Conservation (phyloP, 2,329 filamentous ascomycete genomes). For the Keithomyces neogunnii region DNA sequence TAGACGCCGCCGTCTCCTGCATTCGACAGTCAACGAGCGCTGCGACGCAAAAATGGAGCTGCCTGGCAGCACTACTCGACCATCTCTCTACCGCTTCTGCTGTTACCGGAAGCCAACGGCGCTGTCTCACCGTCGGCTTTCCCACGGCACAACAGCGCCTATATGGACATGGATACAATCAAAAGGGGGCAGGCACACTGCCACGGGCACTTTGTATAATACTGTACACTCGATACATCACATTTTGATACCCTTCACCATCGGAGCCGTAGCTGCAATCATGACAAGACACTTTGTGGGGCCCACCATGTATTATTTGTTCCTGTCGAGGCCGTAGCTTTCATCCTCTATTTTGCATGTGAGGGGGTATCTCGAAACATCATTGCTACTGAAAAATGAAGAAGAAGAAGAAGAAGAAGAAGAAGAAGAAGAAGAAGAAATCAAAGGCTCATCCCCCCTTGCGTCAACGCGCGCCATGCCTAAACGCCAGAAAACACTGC, state of each 20-base stretch:
- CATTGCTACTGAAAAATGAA: neutral
- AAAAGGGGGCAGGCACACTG: neutral
- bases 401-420: neutral
- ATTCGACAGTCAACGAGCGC: too few species aligned
- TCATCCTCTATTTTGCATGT: neutral
- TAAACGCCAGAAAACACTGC: constrained; percentile 38
- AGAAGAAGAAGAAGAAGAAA: too few species aligned
- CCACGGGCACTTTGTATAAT: neutral
- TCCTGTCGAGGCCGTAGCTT: neutral
- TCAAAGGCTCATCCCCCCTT: neutral
- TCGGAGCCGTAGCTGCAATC: neutral
- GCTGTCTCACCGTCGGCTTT: too few species aligned
- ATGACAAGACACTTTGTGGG: neutral
- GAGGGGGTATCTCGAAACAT: constrained; percentile 3
- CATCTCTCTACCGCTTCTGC: too few species aligned
- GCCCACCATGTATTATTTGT: neutral
- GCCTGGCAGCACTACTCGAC: too few species aligned
- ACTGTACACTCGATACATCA: neutral
- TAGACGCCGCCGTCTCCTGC: neutral
- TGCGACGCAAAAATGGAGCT: too few species aligned
- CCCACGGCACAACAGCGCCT: neutral
- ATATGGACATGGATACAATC: neutral
- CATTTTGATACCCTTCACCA: constrained; percentile 1
- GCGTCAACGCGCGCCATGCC: constrained; percentile 2
- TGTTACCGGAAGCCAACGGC: too few species aligned